Base-by-base conservation (phyloP, 257 asterid genomes). In the Knoxia roxburghii region DNA sequence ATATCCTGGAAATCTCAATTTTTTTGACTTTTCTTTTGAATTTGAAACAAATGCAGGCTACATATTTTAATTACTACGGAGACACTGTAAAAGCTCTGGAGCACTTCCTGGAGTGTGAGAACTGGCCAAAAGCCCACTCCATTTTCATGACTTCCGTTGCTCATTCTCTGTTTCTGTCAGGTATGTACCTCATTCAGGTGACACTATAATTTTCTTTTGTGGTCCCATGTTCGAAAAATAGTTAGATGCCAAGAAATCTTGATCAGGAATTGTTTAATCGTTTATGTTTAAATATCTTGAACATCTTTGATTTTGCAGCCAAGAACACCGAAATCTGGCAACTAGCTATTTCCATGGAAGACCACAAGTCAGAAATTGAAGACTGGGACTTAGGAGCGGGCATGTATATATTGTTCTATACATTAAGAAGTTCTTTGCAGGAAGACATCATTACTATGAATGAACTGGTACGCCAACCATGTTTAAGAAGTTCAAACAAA, bases 371-470 rank as follows among this genome's bases (percentile, higher is more conserved):
- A 58, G 96, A 90, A 85, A 93, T 88, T 67, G 97, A 90, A 83
- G 87, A 90, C 68, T 93, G 95, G 96, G 97, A 93, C 76, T 83
- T 93, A 45, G 98, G 99, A 66, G 97, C 95, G 71, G 99, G 96
- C 78, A 67, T 94, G 73, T 94, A 85, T 77, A 75, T 88, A 63
- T 88, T 95, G 10, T 94, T 80, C 83, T 90, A 86, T 72, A 50
- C 74, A 37, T 78, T 88, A 70, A 82, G 78, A 67, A 82, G 79
- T 75, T 86, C 97, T 43, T 75, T 92, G 78, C 86, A 73, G 74
- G 94, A 86, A 75, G 96, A 82, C 52, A 75, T 65, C 75, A 75
- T 68, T 72, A 68, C 89, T 70, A 78, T 79, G 88, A 82, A 77
- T 54, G 92, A 86, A 76, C 72, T 71, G 89, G 95, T 85, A 85